These are phyloP conservation scores for Globisporangium spinosum DNA, from an alignment of 352 stramenopile species.

Conservation along the genomic window DNA sequence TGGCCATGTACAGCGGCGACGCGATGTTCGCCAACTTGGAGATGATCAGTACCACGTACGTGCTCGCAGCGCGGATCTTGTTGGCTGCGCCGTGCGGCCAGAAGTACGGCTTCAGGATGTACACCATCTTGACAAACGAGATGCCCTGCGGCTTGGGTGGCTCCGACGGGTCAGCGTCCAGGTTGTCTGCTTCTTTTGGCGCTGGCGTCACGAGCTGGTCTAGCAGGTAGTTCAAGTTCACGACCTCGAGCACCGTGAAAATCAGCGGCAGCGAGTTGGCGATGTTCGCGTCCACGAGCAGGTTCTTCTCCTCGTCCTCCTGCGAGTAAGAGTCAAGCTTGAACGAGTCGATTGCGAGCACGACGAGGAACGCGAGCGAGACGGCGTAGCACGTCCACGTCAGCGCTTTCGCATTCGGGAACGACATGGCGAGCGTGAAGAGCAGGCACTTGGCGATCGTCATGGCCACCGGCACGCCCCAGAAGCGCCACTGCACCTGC, in stretches of 20 bases:
- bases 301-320: conserved; percentile 45
- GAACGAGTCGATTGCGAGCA: conserved; percentile 75
- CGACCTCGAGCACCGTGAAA: conserved; percentile 80
- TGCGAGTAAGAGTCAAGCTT: conserved; percentile 60
- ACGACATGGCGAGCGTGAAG: conserved; percentile 49
- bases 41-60: conserved; percentile 90
- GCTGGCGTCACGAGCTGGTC: conserved; percentile 44
- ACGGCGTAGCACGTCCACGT: conserved; percentile 49
- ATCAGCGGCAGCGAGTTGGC: conserved; percentile 82
- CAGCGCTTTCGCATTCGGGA: conserved; percentile 33
- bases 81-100: conserved; percentile 73
- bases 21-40: conserved; percentile 92
- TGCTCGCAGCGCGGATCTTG: conserved; percentile 82
- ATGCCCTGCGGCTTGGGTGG: conserved; percentile 45
- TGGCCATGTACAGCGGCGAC: conserved; percentile 92
- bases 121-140: conserved; percentile 80
- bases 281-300: conserved; percentile 65
- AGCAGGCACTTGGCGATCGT: conserved; percentile 60
- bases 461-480: conserved; percentile 61
- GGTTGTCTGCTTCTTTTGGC: conserved; percentile 24
- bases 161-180: conserved; percentile 25
- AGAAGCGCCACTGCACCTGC: conserved; percentile 63
- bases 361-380: conserved; percentile 47
- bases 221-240: conserved; percentile 69
- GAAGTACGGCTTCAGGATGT: conserved; percentile 87